Evolutionary conservation across 345 rosid species (phyloP).

Genomic region (Lumnitzera littorea): DNA sequence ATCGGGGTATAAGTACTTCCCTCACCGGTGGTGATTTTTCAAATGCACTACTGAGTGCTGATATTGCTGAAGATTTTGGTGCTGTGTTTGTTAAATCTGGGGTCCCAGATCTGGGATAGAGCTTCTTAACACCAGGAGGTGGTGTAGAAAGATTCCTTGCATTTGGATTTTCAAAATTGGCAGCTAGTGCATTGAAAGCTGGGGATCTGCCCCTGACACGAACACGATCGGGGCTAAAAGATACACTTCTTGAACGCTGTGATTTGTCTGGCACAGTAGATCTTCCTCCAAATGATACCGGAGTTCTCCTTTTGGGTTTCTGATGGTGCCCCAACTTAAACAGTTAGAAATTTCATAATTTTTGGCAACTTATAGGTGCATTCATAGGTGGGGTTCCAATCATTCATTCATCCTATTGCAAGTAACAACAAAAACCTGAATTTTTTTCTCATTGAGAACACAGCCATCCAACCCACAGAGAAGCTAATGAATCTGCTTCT

Average conservation of each 20-base stretch:
- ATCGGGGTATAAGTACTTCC: conserved; percentile 57
- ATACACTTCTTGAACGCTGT: conserved; percentile 96
- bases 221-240: conserved; percentile 92
- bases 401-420: too few species aligned
- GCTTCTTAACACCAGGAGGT: conserved; percentile 80
- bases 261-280: conserved; percentile 79
- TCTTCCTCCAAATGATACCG: conserved; percentile 79
- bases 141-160: conserved; percentile 93
- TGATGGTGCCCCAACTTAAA: conserved; percentile 12
- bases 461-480: too few species aligned
- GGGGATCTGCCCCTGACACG: conserved; percentile 99
- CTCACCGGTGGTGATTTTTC: conserved; percentile 59
- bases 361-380: too few species aligned
- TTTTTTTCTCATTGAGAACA: too few species aligned
- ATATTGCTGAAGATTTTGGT: conserved; percentile 62
- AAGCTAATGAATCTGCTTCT: too few species aligned
- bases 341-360: too few species aligned
- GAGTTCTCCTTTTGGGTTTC: conserved; percentile 91
- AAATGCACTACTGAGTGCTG: conserved; percentile 57
- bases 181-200: conserved; percentile 94
- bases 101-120: conserved; percentile 78
- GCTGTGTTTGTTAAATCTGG: conserved; percentile 58
- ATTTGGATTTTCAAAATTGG: conserved; percentile 79
- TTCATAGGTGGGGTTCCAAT: too few species aligned
- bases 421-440: too few species aligned